Evolutionary conservation across 2,329 filamentous ascomycete species (phyloP), one percentile per base, ranked within the genome.

Genomic region (Arthrobotrys sinensis): DNA sequence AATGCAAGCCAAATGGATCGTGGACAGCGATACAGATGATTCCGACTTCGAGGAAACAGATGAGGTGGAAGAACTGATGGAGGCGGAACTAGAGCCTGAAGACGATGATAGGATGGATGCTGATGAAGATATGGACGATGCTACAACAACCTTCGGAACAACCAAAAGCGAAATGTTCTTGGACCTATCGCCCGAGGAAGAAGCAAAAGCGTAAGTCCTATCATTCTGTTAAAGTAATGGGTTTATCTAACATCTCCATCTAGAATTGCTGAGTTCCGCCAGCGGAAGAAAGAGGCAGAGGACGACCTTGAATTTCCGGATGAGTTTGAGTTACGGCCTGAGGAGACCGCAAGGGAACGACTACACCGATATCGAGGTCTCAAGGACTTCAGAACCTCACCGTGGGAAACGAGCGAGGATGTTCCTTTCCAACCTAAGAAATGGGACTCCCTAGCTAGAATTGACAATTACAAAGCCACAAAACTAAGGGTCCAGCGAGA

Each of bases 271-370:
- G 91, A 91, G 52, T 99, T 94, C 85, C 90, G 96, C 45, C 90
- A 90, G 80, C 93, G 94, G 82, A 90, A 90, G 64, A 90, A 90
- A 24, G 95, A 97, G 81, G 93, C 90, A 3, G 89, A 94, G 62
- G 94, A 98, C 12, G 96, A 99, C 84, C 89, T 92, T 68, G 95
- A 98, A 84, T 99, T 98, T 84, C 96, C 96, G 0, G 96, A 99
- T 81, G 96, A 99, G 84, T 96, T 99, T 73, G 96, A 99, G 84
- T 87, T 99, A 66, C 93, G 93, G 80, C 96, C 96, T 0, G 89
- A 95, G 66, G 93, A 96, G 2, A 87, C 93, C 52, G 96, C 96
- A 0, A 87, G 93, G 64, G 96, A 99, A 85, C 89, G 96, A 52
- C 86, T 99, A 67, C 90, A 92, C 7, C 90, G 93, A 76, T 99